Evolutionary conservation across 192 early-diverging fungal species (phyloP).

Genomic region (Lobosporangium transversale): DNA sequence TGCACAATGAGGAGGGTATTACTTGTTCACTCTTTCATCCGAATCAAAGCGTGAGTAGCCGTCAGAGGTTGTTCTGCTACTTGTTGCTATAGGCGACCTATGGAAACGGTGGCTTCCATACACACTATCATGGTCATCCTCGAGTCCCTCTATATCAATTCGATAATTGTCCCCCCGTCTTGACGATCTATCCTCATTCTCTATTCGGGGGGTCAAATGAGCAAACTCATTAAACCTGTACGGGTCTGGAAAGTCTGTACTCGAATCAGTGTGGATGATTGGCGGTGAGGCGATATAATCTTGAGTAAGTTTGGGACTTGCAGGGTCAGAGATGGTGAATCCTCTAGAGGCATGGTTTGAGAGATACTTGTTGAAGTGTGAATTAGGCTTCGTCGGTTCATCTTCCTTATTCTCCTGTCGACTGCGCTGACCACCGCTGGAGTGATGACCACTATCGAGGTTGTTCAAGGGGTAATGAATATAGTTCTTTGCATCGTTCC

Average conservation of each 20-base stretch:
- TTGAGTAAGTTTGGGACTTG: conserved; percentile 6
- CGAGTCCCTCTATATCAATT: not conserved
- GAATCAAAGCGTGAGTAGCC: conserved; percentile 41
- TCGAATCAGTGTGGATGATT: not conserved
- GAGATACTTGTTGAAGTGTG: conserved; percentile 42
- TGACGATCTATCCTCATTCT: not conserved
- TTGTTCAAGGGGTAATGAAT: conserved; percentile 39
- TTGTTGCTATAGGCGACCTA: conserved; percentile 5
- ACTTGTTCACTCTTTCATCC: too few relatives aligned
- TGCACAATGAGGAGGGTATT: too few relatives aligned
- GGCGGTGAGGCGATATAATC: conserved; percentile 15
- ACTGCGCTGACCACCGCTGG: too few relatives aligned
- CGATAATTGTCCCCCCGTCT: too few relatives aligned
- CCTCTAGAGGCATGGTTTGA: conserved; percentile 49
- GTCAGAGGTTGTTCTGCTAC: conserved; percentile 31
- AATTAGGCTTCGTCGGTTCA: conserved; percentile 3
- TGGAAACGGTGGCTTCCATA: conserved; percentile 46
- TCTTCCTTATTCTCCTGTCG: not conserved
- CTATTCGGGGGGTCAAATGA: conserved; percentile 1
- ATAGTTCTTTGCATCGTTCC: conserved; percentile 30
- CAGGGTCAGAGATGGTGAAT: conserved; percentile 36
- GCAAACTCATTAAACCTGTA: conserved; percentile 53
- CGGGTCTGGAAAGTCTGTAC: conserved; percentile 20
- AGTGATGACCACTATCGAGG: not conserved
- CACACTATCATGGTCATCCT: conserved; percentile 29